A percentile compares a stretch with the other conserved stretches of the same genome.
phyloP scores from a whole-genome alignment of 352 stramenopile species.

The Globisporangium okanoganense region DNA sequence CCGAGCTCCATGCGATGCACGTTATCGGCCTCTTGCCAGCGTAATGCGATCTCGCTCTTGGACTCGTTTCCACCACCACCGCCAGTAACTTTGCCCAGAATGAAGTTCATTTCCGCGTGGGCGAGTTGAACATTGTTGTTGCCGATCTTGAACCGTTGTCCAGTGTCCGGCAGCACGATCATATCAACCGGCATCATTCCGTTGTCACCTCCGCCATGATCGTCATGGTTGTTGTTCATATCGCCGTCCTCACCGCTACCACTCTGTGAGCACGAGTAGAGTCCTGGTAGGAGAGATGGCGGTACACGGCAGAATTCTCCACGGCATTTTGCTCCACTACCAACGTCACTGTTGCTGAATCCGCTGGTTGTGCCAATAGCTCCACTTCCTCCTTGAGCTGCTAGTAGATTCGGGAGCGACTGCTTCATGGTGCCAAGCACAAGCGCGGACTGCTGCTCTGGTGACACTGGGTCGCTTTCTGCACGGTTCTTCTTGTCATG shows the following conservation, averaged over 20 bases:
- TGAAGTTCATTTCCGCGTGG: slow-evolving; percentile 52
- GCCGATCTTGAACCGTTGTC: slow-evolving; percentile 61
- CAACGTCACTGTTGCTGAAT: neutral
- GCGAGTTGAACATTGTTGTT: slow-evolving; percentile 74
- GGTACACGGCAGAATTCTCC: slow-evolving; percentile 60
- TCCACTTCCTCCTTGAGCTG: neutral
- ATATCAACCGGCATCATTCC: slow-evolving; percentile 2
- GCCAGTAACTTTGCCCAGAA: slow-evolving; percentile 15
- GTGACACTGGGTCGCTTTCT: neutral
- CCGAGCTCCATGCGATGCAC: slow-evolving; percentile 60
- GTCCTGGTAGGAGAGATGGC: slow-evolving; percentile 30
- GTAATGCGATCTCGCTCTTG: slow-evolving; percentile 23
- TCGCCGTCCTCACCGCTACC: neutral
- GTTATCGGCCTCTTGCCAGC: slow-evolving; percentile 69
- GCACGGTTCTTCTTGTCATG: neutral
- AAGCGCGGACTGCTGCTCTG: neutral
- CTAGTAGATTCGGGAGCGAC: slow-evolving; percentile 46
- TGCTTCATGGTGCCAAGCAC: slow-evolving; percentile 7
- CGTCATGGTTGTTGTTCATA: neutral
- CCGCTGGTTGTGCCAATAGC: slow-evolving; percentile 6
- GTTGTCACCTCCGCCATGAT: neutral
- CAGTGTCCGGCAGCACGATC: slow-evolving; percentile 33
- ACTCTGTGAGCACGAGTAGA: slow-evolving; percentile 20
- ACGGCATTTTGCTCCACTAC: slow-evolving; percentile 34
- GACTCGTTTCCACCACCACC: slow-evolving; percentile 2